Base-by-base conservation (phyloP, 164 flowering plant species). In the Vitis riparia region DNA sequence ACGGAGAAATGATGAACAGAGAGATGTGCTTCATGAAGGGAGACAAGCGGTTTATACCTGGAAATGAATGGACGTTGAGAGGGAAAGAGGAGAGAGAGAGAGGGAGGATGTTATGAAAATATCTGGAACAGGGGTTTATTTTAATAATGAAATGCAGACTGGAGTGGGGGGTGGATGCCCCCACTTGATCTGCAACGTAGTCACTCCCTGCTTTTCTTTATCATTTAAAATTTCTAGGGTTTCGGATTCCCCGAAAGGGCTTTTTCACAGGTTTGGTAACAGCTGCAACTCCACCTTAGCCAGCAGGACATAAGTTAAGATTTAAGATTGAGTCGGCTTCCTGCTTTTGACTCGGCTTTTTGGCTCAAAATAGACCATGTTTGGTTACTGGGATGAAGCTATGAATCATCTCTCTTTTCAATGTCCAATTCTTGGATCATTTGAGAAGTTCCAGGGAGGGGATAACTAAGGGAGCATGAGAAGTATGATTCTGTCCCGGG, bases 121-220 rank as follows among this genome's bases (percentile, higher is more conserved):
- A 49, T 50, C 49, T 62, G 51, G 1, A 19, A 57, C 9, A 59
- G 62, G 37, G 29, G 37, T 8, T 3, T 9, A 23, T 2, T 27
- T 5, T 64, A 15, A 9, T 50, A 50, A 47, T 37, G n/a, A 49
- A 3, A 37, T 37, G 44, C 44, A 37, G 44, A 37, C 44, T 6
- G 44, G 44, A 37, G 44, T 49, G 11, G 15, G 53, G 55, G 2
- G 11, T 16, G 16, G 48, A 51, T 68, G 71, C 75, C 71, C 75
- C 75, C 75, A 73, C 75, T 62, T 67, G 60, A 63, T 73, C 68
- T 65, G 37, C 44, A 37, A 59, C 29, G 62, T 23, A 12, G 11
- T 19, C 29, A 59, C 29, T 27, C 62, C 29, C 11, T 32, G 7
- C 29, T 59, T 27, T 59, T 59, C 37, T 59, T 59, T 16, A 23